Percentiles rank a stretch among this genome's conserved stretches.
These are phyloP conservation scores for Anthracocystis panici-leucophaei DNA, from an alignment of 1,284 basidiomycete genomes.

Conservation along the genomic window DNA sequence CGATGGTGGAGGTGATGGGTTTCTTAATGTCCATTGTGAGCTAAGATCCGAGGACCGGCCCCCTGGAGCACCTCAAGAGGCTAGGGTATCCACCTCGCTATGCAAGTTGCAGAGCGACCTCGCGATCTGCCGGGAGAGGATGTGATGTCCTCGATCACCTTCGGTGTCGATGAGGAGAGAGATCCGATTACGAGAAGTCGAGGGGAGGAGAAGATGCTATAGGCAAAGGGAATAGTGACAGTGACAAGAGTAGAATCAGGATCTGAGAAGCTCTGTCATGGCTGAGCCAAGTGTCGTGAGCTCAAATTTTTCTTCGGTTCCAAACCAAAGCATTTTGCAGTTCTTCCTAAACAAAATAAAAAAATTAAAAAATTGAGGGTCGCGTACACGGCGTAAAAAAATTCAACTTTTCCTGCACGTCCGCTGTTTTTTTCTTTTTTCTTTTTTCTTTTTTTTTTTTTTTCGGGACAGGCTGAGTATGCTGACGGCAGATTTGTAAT, in stretches of 20 bases:
- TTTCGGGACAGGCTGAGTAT: neutral
- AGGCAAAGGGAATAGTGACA: constrained; percentile 4
- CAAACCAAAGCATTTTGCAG: constrained; percentile 6
- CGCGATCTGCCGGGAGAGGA: neutral
- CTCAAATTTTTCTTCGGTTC: constrained; percentile 30
- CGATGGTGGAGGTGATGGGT: constrained; percentile 85
- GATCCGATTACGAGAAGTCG: neutral
- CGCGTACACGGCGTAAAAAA: constrained; percentile 9
- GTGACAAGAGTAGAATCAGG: neutral
- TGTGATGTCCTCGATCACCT: neutral
- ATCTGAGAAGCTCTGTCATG: constrained; percentile 7
- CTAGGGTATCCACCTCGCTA: constrained; percentile 14
- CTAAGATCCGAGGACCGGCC: constrained; percentile 37
- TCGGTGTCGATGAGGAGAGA: neutral
- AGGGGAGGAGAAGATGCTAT: neutral
- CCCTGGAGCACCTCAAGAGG: constrained; percentile 24
- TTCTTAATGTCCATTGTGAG: constrained; percentile 88
- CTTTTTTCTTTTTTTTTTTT: constrained; percentile 17
- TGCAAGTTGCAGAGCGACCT: constrained; percentile 14
- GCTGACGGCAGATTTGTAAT: constrained; percentile 12
- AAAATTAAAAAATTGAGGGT: neutral
- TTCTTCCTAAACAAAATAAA: constrained; percentile 21
- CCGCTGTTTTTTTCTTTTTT: constrained; percentile 24
- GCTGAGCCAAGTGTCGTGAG: constrained; percentile 24
- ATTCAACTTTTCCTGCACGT: constrained; percentile 29